Percentiles rank a stretch among this genome's conserved stretches.
Conservation (phyloP, 495 filamentous ascomycete genomes). For the Letharia lupina region DNA sequence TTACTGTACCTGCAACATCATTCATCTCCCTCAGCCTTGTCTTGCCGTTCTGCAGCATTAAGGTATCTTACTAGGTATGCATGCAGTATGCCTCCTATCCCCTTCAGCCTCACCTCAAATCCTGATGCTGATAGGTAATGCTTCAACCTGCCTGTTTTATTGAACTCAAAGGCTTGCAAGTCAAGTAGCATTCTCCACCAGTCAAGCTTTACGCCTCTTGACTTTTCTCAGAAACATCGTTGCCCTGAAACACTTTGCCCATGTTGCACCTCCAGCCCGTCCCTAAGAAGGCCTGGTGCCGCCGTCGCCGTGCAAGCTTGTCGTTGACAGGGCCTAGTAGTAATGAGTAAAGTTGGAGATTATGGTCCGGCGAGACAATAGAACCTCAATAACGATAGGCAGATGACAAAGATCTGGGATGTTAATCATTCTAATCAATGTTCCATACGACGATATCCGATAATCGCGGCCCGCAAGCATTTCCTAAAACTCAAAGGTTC, state of each 20-base stretch:
- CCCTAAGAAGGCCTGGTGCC: neutral
- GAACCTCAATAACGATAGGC: neutral
- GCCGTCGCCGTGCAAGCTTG: neutral
- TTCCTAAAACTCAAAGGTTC: neutral
- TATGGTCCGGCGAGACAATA: neutral
- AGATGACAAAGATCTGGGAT: neutral
- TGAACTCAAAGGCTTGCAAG: neutral
- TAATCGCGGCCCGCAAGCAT: conserved; percentile 6
- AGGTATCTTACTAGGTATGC: neutral
- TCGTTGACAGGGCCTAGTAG: neutral
- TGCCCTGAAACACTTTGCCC: neutral
- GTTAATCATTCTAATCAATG: neutral
- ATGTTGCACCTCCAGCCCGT: neutral
- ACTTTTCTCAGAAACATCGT: neutral
- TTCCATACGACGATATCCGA: neutral
- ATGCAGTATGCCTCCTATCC: neutral
- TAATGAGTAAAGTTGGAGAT: too few relatives aligned
- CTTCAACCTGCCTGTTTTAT: neutral
- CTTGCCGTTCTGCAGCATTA: too few relatives aligned
- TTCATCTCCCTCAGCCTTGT: neutral
- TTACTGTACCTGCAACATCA: neutral
- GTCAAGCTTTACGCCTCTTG: neutral
- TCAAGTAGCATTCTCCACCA: neutral
- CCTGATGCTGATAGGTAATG: neutral
- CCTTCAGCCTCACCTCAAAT: neutral